Conservation (phyloP, 2,329 filamentous ascomycete species). For the Ascochyta koolunga region DNA sequence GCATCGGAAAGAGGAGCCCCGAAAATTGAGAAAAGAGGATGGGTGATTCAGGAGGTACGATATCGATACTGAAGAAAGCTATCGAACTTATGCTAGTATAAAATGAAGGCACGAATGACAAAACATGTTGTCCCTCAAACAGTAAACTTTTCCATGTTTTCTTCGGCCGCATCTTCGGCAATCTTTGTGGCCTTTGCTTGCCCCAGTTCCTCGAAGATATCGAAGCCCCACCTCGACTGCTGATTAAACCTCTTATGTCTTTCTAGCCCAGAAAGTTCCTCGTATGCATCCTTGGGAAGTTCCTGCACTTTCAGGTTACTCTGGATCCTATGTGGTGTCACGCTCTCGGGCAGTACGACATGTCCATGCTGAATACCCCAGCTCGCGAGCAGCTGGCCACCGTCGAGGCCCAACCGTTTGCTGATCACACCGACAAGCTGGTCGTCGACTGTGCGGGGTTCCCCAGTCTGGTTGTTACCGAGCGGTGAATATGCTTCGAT, state of each 20-base stretch:
- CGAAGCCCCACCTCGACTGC: constrained; percentile 31
- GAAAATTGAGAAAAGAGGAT: no score
- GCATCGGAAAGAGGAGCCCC: no score
- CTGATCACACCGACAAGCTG: constrained; percentile 24
- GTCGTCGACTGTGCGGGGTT: constrained; percentile 59
- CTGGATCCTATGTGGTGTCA: constrained; percentile 73
- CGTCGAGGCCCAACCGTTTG: constrained; percentile 63
- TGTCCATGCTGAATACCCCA: constrained; percentile 82
- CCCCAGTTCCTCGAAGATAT: constrained; percentile 34
- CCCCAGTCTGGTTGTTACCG: constrained; percentile 66
- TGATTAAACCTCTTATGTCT: constrained; percentile 35
- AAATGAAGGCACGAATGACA: neutral
- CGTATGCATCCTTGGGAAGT: constrained; percentile 72
- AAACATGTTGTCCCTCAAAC: neutral
- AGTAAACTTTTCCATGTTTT: constrained; percentile 30
- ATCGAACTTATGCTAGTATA: neutral
- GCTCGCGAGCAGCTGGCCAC: constrained; percentile 74
- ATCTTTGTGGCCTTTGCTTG: constrained; percentile 28
- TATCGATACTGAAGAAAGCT: neutral
- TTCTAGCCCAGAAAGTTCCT: constrained; percentile 60
- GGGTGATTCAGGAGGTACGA: no score
- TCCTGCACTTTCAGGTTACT: constrained; percentile 72
- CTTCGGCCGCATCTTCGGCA: constrained; percentile 22
- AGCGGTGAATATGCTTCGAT: constrained; percentile 74
- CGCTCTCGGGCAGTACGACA: constrained; percentile 83